Percentiles rank a stretch among this genome's conserved stretches.
Conservation (phyloP, 768 basidiomycete genomes). For the Naganishia friedmannii region DNA sequence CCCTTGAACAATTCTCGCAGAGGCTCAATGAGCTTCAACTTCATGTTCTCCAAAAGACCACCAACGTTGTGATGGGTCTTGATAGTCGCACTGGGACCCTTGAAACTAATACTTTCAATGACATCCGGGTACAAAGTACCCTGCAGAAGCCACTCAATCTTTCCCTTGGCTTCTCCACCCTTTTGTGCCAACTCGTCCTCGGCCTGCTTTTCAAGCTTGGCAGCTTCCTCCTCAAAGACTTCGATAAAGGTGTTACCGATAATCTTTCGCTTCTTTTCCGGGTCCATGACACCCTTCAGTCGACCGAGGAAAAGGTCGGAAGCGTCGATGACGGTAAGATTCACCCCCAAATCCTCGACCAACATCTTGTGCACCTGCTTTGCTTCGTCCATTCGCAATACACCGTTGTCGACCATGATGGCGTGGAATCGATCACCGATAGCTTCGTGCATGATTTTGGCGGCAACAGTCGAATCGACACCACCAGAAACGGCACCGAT, state of each 20-base stretch:
- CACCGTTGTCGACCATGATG: constrained; percentile 99
- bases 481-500: constrained; percentile 97
- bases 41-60: constrained; percentile 93
- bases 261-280: constrained; percentile 93
- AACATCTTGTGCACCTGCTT: constrained; percentile 89
- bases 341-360: constrained; percentile 87
- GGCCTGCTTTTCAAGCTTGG: constrained; percentile 77
- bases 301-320: constrained; percentile 86
- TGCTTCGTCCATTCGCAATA: constrained; percentile 86
- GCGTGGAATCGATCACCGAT: constrained; percentile 99
- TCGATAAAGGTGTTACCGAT: constrained; percentile 99
- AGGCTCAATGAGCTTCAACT: constrained; percentile 96
- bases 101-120: constrained; percentile 98
- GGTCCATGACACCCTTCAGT: constrained; percentile 88
- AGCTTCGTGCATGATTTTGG: constrained; percentile 98
- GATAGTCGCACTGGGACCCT: constrained; percentile 97
- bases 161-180: constrained; percentile 73
- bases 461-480: constrained; percentile 96
- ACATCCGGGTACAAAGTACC: constrained; percentile 98
- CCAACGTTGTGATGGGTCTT: constrained; percentile 99
- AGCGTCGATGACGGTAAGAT: constrained; percentile 91
- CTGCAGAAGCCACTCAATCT: constrained; percentile 94
- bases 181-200: constrained; percentile 65
- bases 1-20: constrained; percentile 97
- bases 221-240: constrained; percentile 91